Evolutionary conservation across 768 basidiomycete species (phyloP).

Genomic region (Pisolithus tinctorius): DNA sequence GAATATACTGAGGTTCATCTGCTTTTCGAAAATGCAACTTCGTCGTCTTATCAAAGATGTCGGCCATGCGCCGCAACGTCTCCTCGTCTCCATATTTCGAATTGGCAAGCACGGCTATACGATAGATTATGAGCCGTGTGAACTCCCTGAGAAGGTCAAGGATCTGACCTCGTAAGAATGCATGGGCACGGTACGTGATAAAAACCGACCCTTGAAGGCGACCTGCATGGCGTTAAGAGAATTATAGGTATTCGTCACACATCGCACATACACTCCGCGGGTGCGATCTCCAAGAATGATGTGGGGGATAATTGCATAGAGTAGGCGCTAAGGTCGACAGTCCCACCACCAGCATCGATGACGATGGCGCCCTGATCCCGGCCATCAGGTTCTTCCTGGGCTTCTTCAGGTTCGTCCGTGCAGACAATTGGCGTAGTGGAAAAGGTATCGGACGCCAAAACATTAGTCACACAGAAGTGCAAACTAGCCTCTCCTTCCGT

Average conservation of each 20-base stretch:
- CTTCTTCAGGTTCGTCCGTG: constrained; percentile 15
- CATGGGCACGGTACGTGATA: constrained; percentile 26
- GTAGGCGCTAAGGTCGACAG: constrained; percentile 34
- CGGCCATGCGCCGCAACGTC: constrained; percentile 24
- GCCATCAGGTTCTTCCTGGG: constrained; percentile 10
- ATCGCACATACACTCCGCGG: constrained; percentile 24
- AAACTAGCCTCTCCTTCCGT: constrained; percentile 59
- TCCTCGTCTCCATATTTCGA: constrained; percentile 24
- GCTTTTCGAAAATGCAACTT: constrained; percentile 34
- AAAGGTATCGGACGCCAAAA: constrained; percentile 28
- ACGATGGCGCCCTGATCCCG: constrained; percentile 32
- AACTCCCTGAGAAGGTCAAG: not conserved
- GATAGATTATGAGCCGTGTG: not conserved
- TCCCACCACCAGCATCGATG: constrained; percentile 44
- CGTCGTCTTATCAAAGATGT: constrained; percentile 28
- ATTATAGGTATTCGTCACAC: not conserved
- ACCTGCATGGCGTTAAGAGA: constrained; percentile 18
- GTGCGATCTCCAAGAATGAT: constrained; percentile 30
- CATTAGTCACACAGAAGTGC: constrained; percentile 47
- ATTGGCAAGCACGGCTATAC: constrained; percentile 21
- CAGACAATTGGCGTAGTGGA: constrained; percentile 5
- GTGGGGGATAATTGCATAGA: constrained; percentile 32
- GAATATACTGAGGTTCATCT: constrained; percentile 31
- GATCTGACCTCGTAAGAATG: constrained; percentile 26
- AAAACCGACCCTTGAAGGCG: constrained; percentile 33